Base-by-base conservation (phyloP, 371 early-diverging fungal genomes). In the Zopfochytrium polystomum region DNA sequence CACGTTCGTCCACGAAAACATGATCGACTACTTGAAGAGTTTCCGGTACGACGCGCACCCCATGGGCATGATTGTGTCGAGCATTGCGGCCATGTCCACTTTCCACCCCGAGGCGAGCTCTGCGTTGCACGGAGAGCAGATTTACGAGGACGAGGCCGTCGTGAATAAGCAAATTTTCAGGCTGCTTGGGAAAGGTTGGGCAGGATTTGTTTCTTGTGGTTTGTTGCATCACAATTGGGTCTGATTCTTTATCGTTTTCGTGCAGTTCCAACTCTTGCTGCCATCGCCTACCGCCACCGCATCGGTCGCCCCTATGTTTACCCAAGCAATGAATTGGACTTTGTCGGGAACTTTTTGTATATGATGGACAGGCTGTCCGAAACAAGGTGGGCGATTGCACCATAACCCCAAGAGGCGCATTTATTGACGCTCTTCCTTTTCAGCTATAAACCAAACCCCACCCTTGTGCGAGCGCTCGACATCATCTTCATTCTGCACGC, bases 401-500 rank as follows among this genome's bases (percentile, higher is more conserved):
- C n/a, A n/a, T n/a, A n/a, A n/a, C n/a, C n/a, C n/a, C n/a, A n/a
- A n/a, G n/a, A n/a, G n/a, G n/a, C n/a, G n/a, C n/a, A n/a, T n/a
- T n/a, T n/a, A n/a, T n/a, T n/a, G n/a, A n/a, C n/a, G n/a, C n/a
- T n/a, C n/a, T n/a, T n/a, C n/a, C n/a, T n/a, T n/a, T n/a, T n/a
- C n/a, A n/a, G n/a, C n/a, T n/a, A n/a, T 52, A 61, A 52, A 15
- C 85, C 84, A 13, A 75, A 85, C 55, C 77, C 84, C 18, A 68
- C 72, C 31, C 77, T 86, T 29, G 76, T 80, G 15, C 56, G 70
- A 27, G 85, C 85, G 7, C 64, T 85, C 46, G 87, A 86, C 66
- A 68, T 85, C 26, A 71, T 86, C 32, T 85, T 86, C 62, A 86
- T 86, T 62, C 67, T 86, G 47, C 85, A 85, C 59, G 85, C 84